phyloP scores from a whole-genome alignment of 306 rosid genomes.

The Dicorynia guianensis region DNA sequence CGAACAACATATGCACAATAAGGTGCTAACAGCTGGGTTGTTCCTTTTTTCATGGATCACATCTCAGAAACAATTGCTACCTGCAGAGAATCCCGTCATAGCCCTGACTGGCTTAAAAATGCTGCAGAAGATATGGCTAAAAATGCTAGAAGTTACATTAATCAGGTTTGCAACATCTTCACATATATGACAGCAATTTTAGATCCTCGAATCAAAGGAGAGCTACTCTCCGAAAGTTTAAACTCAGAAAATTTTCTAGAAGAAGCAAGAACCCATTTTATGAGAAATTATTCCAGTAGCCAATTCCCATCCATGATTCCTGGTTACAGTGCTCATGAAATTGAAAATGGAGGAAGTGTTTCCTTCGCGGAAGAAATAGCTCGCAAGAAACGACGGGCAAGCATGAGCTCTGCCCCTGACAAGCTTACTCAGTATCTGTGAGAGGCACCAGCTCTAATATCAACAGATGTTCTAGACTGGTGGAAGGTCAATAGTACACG shows the following conservation, averaged over 20 bases:
- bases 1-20: constrained; percentile 89
- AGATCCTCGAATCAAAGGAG: constrained; percentile 94
- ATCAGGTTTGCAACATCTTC: constrained; percentile 84
- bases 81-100: constrained; percentile 83
- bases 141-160: constrained; percentile 71
- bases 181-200: constrained; percentile 91
- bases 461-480: constrained; percentile 94
- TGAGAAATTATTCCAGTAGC: constrained; percentile 70
- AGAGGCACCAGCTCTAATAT: constrained; percentile 86
- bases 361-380: constrained; percentile 98
- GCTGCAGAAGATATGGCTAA: constrained; percentile 94
- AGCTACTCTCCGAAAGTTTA: constrained; percentile 87
- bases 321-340: constrained; percentile 72
- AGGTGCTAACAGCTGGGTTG: constrained; percentile 86
- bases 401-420: constrained; percentile 75
- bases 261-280: constrained; percentile 87
- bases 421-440: constrained; percentile 93
- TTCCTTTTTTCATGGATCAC: constrained; percentile 98
- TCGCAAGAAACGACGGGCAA: constrained; percentile 83
- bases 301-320: constrained; percentile 74
- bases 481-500: constrained; percentile 91
- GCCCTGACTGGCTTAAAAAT: constrained; percentile 85
- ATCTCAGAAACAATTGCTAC: constrained; percentile 78
- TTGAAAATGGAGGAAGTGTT: constrained; percentile 78
- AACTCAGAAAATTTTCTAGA: constrained; percentile 72